A percentile compares a stretch with the other conserved stretches of the same genome.
Conservation (phyloP, 139 green algal genomes). For the Coccomyxa sp. region DNA sequence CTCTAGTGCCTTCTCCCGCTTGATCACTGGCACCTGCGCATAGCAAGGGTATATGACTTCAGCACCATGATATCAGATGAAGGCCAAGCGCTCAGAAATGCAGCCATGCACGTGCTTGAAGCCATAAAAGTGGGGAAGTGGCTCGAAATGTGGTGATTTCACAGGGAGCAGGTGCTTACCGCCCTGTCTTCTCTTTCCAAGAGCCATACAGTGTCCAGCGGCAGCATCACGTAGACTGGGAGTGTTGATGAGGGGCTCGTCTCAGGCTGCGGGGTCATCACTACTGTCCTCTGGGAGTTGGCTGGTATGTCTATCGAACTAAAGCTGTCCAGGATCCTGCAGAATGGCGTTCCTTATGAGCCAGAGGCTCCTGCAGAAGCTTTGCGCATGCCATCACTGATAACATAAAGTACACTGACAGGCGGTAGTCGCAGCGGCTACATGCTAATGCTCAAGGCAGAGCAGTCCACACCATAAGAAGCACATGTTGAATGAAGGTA, state of each 20-base stretch:
- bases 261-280: neutral
- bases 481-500: neutral
- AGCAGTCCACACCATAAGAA: neutral
- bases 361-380: no score
- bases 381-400: no score
- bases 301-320: neutral
- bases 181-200: slow-evolving; percentile 73
- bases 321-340: slow-evolving; percentile 11
- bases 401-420: no score
- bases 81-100: neutral
- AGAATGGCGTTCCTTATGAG: neutral
- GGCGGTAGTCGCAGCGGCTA: no score
- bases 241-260: slow-evolving; percentile 1
- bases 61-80: neutral
- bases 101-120: neutral
- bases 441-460: neutral
- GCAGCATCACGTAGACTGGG: slow-evolving; percentile 98
- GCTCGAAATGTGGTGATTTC: neutral
- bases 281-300: neutral
- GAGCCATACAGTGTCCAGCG: slow-evolving; percentile 95
- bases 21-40: slow-evolving; percentile 50
- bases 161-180: neutral
- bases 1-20: slow-evolving; percentile 77
- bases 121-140: neutral
- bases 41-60: neutral